Percentiles rank a stretch among this genome's conserved stretches.
phyloP scores from a whole-genome alignment of 1,284 basidiomycete species.

The Rhodotorula sp. region DNA sequence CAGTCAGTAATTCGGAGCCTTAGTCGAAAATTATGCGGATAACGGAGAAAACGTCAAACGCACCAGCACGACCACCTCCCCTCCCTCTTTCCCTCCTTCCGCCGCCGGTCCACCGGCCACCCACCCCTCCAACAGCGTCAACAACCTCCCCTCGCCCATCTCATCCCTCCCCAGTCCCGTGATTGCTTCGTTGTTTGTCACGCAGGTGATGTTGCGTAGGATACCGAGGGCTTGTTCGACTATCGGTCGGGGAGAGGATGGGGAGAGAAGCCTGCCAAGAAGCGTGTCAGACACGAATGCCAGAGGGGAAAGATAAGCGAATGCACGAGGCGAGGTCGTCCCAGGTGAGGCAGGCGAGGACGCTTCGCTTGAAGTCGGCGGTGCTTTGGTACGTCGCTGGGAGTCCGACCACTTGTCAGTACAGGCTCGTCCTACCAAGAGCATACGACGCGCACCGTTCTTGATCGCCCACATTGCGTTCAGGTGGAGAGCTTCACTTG shows the following conservation, averaged over 20 bases:
- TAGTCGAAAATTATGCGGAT: too few species aligned
- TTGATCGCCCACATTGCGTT: constrained; percentile 33
- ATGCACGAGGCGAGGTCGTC: constrained; percentile 35
- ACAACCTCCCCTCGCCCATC: constrained; percentile 38
- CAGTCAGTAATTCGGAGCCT: too few species aligned
- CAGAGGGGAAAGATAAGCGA: not conserved
- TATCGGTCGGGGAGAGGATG: not conserved
- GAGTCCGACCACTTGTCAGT: not conserved
- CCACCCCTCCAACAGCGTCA: constrained; percentile 26
- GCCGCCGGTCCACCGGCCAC: not conserved
- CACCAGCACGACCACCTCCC: constrained; percentile 25
- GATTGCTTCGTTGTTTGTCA: constrained; percentile 27
- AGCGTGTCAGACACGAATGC: not conserved
- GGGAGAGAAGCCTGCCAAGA: not conserved
- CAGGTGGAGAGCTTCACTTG: constrained; percentile 11
- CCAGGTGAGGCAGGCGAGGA: constrained; percentile 39
- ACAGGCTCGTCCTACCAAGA: too few species aligned
- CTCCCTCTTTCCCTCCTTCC: not conserved
- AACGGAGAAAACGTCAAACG: not conserved
- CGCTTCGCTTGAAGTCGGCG: constrained; percentile 35
- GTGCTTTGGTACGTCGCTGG: constrained; percentile 32
- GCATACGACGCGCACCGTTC: too few species aligned
- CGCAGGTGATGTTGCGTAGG: constrained; percentile 40
- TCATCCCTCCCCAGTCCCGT: constrained; percentile 32
- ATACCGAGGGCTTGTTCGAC: constrained; percentile 39